Percentiles rank a stretch among this genome's conserved stretches.
These are phyloP conservation scores for Colletotrichum chlorophyti DNA, from an alignment of 2,329 filamentous ascomycete genomes.

Conservation along the genomic window DNA sequence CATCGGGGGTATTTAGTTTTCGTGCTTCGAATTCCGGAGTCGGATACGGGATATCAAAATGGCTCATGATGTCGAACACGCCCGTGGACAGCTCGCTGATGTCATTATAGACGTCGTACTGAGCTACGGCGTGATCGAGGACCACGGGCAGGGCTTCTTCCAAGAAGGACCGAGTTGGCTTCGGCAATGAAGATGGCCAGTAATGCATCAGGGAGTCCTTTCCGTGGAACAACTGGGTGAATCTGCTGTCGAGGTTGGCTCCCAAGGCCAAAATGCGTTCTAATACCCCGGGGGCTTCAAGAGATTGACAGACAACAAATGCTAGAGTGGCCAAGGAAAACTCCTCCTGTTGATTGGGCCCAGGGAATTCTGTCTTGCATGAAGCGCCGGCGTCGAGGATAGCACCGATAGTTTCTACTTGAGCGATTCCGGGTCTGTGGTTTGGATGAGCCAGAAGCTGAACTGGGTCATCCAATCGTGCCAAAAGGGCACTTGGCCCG, in stretches of 20 bases:
- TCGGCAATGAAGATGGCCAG: constrained; percentile 6
- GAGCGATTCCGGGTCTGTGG: neutral
- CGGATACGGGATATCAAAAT: neutral
- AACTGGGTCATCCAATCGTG: constrained; percentile 5
- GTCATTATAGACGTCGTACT: neutral
- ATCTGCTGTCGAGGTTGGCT: neutral
- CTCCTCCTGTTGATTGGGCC: neutral
- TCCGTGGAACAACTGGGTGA: neutral
- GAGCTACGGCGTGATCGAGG: neutral
- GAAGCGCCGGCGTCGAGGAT: constrained; percentile 34
- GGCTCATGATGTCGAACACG: neutral
- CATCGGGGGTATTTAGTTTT: neutral
- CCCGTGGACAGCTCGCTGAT: neutral
- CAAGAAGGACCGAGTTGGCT: neutral
- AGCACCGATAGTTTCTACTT: constrained; percentile 35
- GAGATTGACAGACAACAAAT: constrained; percentile 12
- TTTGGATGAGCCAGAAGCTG: neutral
- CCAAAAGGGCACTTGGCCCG: constrained; percentile 38
- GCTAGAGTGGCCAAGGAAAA: constrained; percentile 13
- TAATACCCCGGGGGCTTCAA: neutral
- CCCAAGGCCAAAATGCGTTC: neutral
- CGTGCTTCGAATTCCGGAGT: neutral
- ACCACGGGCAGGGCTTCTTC: neutral
- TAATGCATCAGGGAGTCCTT: neutral
- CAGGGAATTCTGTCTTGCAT: neutral